phyloP scores from a whole-genome alignment of 495 filamentous ascomycete species.

The Neurospora discreta region DNA sequence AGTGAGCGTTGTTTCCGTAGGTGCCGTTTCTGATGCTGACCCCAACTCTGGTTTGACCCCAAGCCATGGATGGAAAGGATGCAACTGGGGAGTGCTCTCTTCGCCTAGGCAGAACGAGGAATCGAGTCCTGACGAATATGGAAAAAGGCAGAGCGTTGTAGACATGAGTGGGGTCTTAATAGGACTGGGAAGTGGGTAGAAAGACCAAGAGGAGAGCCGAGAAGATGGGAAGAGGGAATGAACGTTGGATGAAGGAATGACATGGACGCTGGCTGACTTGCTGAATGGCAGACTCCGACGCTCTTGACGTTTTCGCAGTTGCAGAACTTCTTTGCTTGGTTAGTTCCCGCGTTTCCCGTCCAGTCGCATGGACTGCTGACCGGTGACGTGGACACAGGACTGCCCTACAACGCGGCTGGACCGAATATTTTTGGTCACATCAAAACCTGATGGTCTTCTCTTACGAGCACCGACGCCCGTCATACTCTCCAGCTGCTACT shows the following conservation, averaged over 20 bases:
- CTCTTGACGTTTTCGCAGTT: constrained; percentile 50
- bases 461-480: constrained; percentile 17
- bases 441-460: constrained; percentile 47
- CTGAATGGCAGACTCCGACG: constrained; percentile 34
- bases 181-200: too few species aligned
- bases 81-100: not conserved
- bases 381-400: constrained; percentile 21
- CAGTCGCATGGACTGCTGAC: not conserved
- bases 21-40: not conserved
- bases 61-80: not conserved
- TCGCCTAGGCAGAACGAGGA: too few species aligned
- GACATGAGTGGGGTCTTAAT: not conserved
- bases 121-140: not conserved
- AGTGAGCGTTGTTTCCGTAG: constrained; percentile 37
- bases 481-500: not conserved
- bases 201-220: not conserved
- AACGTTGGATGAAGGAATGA: not conserved
- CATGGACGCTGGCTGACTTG: not conserved
- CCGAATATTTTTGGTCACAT: constrained; percentile 49
- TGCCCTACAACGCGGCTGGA: constrained; percentile 34
- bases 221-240: not conserved
- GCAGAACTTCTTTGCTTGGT: constrained; percentile 46
- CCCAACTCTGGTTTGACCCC: not conserved
- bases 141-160: not conserved
- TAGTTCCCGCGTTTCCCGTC: not conserved